Evolutionary conservation across 208 protist genomes (phyloP).

Genomic region (Acanthamoeba royreba): DNA sequence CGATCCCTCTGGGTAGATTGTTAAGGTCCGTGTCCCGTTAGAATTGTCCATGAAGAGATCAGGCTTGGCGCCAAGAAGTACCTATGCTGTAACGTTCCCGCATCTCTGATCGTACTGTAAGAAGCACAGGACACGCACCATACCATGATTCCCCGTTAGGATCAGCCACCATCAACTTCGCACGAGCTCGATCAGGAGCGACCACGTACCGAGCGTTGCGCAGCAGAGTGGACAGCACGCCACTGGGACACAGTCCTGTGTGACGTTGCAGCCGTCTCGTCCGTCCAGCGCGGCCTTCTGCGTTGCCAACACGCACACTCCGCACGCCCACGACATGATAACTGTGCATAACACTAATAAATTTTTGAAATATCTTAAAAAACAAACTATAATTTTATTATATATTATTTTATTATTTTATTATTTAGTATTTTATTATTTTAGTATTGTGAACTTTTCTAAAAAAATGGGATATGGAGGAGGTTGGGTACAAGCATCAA

Average conservation of each 20-base stretch:
- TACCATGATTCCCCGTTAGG: no score
- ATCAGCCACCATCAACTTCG: no score
- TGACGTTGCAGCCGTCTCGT: neutral
- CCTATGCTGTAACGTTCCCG: neutral
- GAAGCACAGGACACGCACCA: no score
- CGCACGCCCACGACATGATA: neutral
- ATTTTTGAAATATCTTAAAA: no score
- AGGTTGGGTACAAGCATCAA: neutral
- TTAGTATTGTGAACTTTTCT: neutral
- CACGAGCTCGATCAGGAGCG: neutral
- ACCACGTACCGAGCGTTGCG: neutral
- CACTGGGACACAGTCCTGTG: neutral
- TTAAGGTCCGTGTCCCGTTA: no score
- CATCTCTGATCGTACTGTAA: neutral
- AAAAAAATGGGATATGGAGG: neutral
- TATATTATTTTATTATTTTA: neutral
- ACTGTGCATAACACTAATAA: neutral
- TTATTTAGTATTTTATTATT: neutral
- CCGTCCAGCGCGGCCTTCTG: neutral
- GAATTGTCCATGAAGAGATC: neutral
- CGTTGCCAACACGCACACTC: neutral
- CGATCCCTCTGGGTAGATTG: neutral
- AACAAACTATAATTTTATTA: no score
- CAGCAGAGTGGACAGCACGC: neutral
- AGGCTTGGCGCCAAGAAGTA: neutral